Base-by-base conservation (phyloP, 768 basidiomycete genomes). In the Calvatia gigantea region DNA sequence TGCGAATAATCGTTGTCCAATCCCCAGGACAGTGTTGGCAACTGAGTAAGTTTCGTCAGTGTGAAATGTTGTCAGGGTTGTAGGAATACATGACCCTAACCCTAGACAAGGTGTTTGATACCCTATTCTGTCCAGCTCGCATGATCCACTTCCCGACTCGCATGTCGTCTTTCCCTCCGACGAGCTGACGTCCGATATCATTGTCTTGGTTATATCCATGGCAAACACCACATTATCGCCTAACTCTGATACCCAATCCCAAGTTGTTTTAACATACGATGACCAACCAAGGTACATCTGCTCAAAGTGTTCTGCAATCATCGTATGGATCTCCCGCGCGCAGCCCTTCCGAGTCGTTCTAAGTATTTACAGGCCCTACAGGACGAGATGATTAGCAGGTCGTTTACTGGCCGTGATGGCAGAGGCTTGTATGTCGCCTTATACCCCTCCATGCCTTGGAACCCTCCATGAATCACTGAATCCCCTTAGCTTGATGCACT, bases 351-450 rank as follows among this genome's bases (percentile, higher is more conserved):
- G 27, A 48, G n/a, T n/a, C 23, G 17, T 28, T 46, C 60, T 37
- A 41, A 28, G 12, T 21, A 49, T 44, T 47, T 52, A 31, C 58
- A 91, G 89, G 81, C 85, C 19, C 75, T 93, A 14, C 89, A 92
- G 67, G 91, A 93, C 60, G 90, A 92, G 61, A 69, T 91, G 19
- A 89, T 93, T 58, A 90, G 87, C 73, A 93, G 92, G 65, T 74
- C 88, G 0, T 93, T 93, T 71, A 86, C 89, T 25, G 90, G 90
- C 4, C 74, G 91, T 63, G 91, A 93, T 44, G 90, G 90, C 2
- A 76, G 87, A 56, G 90, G 89, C 64, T 91, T 83, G 90, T 84
- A 61, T 68, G 89, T 82, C 32, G 35, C 19, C 21, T 11, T 19
- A 32, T 19, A 6, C 25, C 29, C n/a, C 7, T 21, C 15, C 19